These are phyloP conservation scores for Cercospora sesami DNA, from an alignment of 2,329 filamentous ascomycete species.

Conservation along the genomic window DNA sequence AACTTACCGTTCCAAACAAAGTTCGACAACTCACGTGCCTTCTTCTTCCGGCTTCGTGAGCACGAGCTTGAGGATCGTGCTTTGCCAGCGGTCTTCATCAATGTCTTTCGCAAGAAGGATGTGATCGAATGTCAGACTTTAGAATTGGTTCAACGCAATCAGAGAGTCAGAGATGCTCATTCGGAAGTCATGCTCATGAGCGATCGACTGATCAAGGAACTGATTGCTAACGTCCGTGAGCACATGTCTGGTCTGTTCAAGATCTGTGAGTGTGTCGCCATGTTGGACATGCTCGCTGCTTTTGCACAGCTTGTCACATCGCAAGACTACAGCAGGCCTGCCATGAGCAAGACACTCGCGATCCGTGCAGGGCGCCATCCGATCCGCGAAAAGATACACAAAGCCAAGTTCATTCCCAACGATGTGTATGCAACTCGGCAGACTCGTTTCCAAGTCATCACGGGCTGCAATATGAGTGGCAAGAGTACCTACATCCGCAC, in stretches of 20 bases:
- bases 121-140: conserved; percentile 85
- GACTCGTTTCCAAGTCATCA: conserved; percentile 86
- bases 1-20: conserved; percentile 65
- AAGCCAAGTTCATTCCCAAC: conserved; percentile 75
- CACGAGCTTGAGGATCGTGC: conserved; percentile 61
- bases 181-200: conserved; percentile 80
- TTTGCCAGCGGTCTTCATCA: conserved; percentile 73
- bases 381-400: conserved; percentile 71
- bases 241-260: conserved; percentile 75
- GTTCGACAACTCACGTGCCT: conserved; percentile 75
- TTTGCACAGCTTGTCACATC: conserved; percentile 74
- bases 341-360: conserved; percentile 67
- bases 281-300: conserved; percentile 68
- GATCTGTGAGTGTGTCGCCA: conserved; percentile 79
- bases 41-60: conserved; percentile 69
- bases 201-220: conserved; percentile 69
- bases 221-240: conserved; percentile 70
- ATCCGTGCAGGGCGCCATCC: conserved; percentile 76
- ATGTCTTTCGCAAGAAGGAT: conserved; percentile 70
- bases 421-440: conserved; percentile 83
- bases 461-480: conserved; percentile 96
- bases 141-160: conserved; percentile 74
- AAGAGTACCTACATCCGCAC: conserved; percentile 94
- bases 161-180: conserved; percentile 73
- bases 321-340: conserved; percentile 67